These are phyloP conservation scores for Pulveroboletus frians DNA, from an alignment of 768 basidiomycete species.

Conservation along the genomic window DNA sequence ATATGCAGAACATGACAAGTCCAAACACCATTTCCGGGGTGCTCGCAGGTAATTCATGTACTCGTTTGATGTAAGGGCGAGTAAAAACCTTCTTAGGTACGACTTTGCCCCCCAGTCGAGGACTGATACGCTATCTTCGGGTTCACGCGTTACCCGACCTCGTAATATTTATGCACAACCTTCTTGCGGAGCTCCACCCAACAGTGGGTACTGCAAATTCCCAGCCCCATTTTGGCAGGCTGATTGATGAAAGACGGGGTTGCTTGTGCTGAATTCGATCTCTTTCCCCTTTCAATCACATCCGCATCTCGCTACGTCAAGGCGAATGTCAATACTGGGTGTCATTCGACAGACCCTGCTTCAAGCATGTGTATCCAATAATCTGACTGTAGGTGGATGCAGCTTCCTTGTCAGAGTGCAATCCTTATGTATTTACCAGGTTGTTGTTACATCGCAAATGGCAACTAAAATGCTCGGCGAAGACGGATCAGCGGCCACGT, in stretches of 20 bases:
- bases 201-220: constrained; percentile 37
- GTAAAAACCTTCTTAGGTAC: constrained; percentile 34
- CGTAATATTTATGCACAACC: constrained; percentile 52
- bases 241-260: constrained; percentile 36
- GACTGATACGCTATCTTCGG: constrained; percentile 22
- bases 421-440: constrained; percentile 27
- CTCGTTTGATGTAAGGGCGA: constrained; percentile 7
- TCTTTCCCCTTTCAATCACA: constrained; percentile 60
- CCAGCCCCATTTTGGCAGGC: background rate
- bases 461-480: constrained; percentile 60
- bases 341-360: constrained; percentile 50
- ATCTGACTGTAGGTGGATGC: constrained; percentile 42
- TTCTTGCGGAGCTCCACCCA: constrained; percentile 44
- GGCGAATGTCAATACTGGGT: constrained; percentile 43
- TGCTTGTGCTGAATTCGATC: constrained; percentile 64
- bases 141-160: constrained; percentile 50
- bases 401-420: background rate
- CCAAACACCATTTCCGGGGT: constrained; percentile 33
- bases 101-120: constrained; percentile 30
- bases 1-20: constrained; percentile 46
- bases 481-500: constrained; percentile 62
- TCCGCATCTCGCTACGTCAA: constrained; percentile 34
- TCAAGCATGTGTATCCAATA: constrained; percentile 41
- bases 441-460: constrained; percentile 62
- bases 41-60: constrained; percentile 20